These are phyloP conservation scores for Gracilaria vermiculophylla DNA, from an alignment of 23 red algal species.

Conservation along the genomic window DNA sequence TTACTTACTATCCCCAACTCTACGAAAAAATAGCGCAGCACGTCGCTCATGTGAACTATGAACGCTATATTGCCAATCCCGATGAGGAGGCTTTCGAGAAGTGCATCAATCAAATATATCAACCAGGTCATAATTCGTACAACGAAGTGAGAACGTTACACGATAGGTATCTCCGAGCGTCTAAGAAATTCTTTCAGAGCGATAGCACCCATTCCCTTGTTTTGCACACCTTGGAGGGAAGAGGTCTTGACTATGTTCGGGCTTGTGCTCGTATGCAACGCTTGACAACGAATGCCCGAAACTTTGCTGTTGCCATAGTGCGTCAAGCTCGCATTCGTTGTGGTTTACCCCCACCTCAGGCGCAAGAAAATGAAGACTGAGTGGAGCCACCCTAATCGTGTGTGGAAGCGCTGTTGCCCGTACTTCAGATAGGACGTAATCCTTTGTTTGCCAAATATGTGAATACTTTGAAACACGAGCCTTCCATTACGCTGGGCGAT, in stretches of 20 bases:
- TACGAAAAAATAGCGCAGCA: slow-evolving; percentile 73
- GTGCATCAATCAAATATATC: slow-evolving; percentile 61
- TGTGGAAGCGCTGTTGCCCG: neutral
- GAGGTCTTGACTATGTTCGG: slow-evolving; percentile 8
- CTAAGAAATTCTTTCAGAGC: slow-evolving; percentile 42
- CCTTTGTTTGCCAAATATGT: too few species aligned
- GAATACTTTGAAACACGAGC: too few species aligned
- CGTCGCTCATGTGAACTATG: slow-evolving; percentile 68
- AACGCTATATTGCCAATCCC: slow-evolving; percentile 73
- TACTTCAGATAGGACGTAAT: neutral
- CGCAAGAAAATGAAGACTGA: neutral
- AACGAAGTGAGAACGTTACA: slow-evolving; percentile 16
- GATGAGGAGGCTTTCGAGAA: slow-evolving; percentile 67
- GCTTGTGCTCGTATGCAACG: slow-evolving; percentile 66
- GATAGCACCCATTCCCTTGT: slow-evolving; percentile 66
- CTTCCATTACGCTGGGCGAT: too few species aligned
- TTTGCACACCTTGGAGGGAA: slow-evolving; percentile 1
- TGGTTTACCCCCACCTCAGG: slow-evolving; percentile 40
- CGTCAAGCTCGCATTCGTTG: slow-evolving; percentile 45
- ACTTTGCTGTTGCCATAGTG: slow-evolving; percentile 59
- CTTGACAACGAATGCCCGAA: slow-evolving; percentile 28
- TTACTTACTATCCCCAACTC: slow-evolving; percentile 72
- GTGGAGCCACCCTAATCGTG: neutral
- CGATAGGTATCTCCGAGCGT: slow-evolving; percentile 14
- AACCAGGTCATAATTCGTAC: neutral